phyloP scores from a whole-genome alignment of 305 asterid species.

The Fraxinus sp. region DNA sequence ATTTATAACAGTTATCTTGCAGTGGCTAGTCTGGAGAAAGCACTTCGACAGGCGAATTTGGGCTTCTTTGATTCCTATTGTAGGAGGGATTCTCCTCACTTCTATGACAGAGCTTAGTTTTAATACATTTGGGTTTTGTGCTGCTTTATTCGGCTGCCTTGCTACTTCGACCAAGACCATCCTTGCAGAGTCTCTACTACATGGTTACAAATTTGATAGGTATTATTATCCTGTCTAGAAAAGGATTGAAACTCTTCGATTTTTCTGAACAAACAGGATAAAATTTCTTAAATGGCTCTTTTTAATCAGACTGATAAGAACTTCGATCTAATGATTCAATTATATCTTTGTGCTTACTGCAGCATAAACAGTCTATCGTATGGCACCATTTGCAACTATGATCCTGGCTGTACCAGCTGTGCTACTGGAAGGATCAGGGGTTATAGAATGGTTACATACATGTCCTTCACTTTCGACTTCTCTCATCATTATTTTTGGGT shows the following conservation, averaged over 20 bases:
- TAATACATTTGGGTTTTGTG: conserved; percentile 66
- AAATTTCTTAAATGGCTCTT: neutral
- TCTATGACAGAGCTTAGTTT: conserved; percentile 85
- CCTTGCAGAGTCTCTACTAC: conserved; percentile 85
- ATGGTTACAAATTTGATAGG: conserved; percentile 91
- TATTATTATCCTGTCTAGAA: conserved; percentile 21
- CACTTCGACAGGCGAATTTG: conserved; percentile 77
- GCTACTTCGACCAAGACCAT: conserved; percentile 92
- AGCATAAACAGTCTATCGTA: conserved; percentile 90
- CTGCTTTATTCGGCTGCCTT: conserved; percentile 83
- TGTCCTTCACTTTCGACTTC: conserved; percentile 53
- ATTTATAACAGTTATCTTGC: conserved; percentile 60
- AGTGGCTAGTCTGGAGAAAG: conserved; percentile 87
- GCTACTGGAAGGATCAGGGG: conserved; percentile 71
- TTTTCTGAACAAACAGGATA: neutral
- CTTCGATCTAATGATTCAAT: neutral
- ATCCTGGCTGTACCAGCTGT: conserved; percentile 69
- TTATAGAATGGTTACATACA: conserved; percentile 56
- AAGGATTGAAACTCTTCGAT: neutral
- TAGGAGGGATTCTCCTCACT: conserved; percentile 89
- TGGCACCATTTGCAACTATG: conserved; percentile 91
- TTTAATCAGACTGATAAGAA: neutral
- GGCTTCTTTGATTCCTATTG: conserved; percentile 86
- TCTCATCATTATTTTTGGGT: conserved; percentile 60
- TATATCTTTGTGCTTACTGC: conserved; percentile 21